phyloP scores from a whole-genome alignment of 192 early-diverging fungal genomes.

The Globomyces pollinis-pini region DNA sequence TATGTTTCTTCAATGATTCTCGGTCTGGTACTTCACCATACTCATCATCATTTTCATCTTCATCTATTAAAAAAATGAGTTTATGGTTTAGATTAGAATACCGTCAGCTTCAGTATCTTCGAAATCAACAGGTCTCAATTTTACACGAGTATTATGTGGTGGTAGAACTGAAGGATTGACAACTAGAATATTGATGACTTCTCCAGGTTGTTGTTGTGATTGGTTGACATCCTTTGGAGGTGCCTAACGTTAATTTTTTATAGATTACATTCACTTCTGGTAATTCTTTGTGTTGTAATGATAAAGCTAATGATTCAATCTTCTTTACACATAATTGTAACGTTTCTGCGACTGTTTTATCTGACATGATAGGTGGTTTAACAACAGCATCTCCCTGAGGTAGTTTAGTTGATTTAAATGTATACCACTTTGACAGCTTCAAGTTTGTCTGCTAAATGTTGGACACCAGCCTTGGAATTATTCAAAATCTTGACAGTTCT shows the following conservation, averaged over 20 bases:
- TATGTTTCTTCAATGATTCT: conserved; percentile 57
- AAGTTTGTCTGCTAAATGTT: conserved; percentile 51
- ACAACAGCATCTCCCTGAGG: conserved; percentile 18
- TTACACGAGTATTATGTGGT: conserved; percentile 50
- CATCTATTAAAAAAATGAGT: too few species aligned
- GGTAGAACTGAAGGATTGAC: conserved; percentile 42
- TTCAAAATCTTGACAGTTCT: conserved; percentile 36
- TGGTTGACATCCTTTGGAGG: conserved; percentile 16
- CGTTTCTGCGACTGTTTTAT: conserved; percentile 31
- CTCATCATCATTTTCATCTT: conserved; percentile 50
- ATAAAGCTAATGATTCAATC: conserved; percentile 31
- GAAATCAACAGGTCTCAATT: conserved; percentile 48
- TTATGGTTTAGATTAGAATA: conserved; percentile 14
- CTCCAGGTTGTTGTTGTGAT: conserved; percentile 38
- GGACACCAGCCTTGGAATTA: conserved; percentile 44
- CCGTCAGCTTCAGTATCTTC: conserved; percentile 46
- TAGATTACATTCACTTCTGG: conserved; percentile 43
- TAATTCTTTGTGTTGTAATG: conserved; percentile 43
- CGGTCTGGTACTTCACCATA: conserved; percentile 50
- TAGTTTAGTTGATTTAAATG: background rate
- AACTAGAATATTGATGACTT: conserved; percentile 39
- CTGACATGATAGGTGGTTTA: conserved; percentile 18
- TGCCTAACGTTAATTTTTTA: conserved; percentile 1
- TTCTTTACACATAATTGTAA: conserved; percentile 41
- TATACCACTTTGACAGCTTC: conserved; percentile 39